Percentiles rank a stretch among this genome's conserved stretches.
These are phyloP conservation scores for Oryza glaberrima DNA, from an alignment of 176 grass and related monocot genomes.

Conservation along the genomic window DNA sequence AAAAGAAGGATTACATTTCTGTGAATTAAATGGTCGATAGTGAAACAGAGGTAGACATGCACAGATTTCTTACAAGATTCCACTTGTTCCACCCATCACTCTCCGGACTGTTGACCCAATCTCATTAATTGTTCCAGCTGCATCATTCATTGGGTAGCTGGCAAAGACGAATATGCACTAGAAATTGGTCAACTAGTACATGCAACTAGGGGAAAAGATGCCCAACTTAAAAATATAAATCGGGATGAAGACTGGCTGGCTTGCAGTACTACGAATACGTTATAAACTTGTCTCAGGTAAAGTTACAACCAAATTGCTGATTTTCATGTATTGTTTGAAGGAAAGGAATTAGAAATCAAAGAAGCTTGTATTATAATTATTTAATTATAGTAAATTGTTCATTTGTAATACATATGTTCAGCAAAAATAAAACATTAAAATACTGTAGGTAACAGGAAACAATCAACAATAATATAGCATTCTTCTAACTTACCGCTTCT, in stretches of 20 bases:
- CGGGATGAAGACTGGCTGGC: background rate
- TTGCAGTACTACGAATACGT: background rate
- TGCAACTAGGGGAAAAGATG: background rate
- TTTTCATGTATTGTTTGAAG: background rate
- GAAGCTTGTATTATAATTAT: background rate
- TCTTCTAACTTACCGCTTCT: constrained; percentile 63
- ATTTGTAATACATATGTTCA: background rate
- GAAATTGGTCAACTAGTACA: constrained; percentile 25
- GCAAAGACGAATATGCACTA: constrained; percentile 45
- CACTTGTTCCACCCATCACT: constrained; percentile 99
- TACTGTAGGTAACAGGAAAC: background rate
- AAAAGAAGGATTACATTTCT: constrained; percentile 27
- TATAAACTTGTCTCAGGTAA: background rate
- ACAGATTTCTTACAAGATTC: constrained; percentile 75
- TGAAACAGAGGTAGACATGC: background rate
- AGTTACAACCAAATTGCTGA: background rate
- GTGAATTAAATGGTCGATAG: constrained; percentile 32
- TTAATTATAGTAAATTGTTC: background rate
- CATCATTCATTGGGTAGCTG: constrained; percentile 98
- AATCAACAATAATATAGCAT: constrained; percentile 3
- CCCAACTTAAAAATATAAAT: background rate
- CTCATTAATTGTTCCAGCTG: constrained; percentile 93
- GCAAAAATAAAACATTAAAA: constrained; percentile 9
- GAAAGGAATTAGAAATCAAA: constrained; percentile 7
- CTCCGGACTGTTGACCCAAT: constrained; percentile 78